phyloP scores from a whole-genome alignment of 2,329 filamentous ascomycete species.

The Berkeleyomyces basicola region DNA sequence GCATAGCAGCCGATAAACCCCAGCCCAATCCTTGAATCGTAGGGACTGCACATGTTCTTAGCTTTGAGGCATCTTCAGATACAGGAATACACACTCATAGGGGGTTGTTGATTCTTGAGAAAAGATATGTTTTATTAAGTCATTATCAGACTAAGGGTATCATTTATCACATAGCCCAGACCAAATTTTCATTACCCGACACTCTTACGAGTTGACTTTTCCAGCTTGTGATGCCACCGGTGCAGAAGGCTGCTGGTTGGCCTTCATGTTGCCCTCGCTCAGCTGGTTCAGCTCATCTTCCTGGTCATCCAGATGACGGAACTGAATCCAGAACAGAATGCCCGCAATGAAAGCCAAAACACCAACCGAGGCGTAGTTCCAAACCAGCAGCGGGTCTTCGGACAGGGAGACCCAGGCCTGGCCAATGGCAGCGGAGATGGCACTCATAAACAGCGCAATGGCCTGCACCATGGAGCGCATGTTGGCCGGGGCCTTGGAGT shows the following conservation, averaged over 20 bases:
- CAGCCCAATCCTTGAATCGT: not conserved
- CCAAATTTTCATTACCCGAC: not conserved
- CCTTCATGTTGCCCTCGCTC: constrained; percentile 21
- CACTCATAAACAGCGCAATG: constrained; percentile 51
- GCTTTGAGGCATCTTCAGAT: too few relatives aligned
- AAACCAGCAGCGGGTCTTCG: constrained; percentile 48
- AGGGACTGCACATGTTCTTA: too few relatives aligned
- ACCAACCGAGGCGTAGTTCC: constrained; percentile 56
- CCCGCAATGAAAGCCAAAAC: constrained; percentile 47
- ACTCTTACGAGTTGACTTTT: not conserved
- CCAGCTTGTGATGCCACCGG: not conserved
- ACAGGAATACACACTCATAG: not conserved
- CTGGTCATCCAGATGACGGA: constrained; percentile 41
- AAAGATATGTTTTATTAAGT: not conserved
- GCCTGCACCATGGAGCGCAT: constrained; percentile 59
- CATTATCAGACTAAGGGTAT: not conserved
- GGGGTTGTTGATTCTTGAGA: not conserved
- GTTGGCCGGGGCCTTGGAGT: constrained; percentile 58
- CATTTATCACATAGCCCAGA: not conserved
- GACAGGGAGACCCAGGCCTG: constrained; percentile 34
- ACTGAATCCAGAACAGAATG: constrained; percentile 52
- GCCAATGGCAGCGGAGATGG: constrained; percentile 50
- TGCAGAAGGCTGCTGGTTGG: constrained; percentile 14
- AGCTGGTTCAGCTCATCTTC: constrained; percentile 53
- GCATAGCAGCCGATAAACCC: not conserved